Percentiles rank a stretch among this genome's conserved stretches.
Conservation (phyloP, 306 rosid species). For the Fragaria iinumae region DNA sequence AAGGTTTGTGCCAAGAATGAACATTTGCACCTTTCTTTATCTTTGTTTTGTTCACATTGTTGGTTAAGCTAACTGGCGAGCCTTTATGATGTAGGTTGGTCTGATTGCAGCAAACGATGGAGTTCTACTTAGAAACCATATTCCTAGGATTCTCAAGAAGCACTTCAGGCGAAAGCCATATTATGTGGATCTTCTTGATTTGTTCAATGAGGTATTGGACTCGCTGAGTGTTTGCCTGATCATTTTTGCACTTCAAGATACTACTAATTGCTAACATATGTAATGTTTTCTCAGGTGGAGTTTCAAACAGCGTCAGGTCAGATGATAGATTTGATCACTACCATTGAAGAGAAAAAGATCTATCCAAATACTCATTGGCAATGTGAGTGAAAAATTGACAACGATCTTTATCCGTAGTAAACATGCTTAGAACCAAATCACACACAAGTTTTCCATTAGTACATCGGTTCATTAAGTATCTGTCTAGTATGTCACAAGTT, state of each 20-base stretch:
- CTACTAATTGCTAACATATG: neutral
- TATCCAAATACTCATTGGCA: slow-evolving; percentile 68
- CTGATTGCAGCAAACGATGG: slow-evolving; percentile 82
- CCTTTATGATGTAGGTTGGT: slow-evolving; percentile 51
- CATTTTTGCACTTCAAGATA: neutral
- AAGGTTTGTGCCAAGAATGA: slow-evolving; percentile 28
- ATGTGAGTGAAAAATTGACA: slow-evolving; percentile 49
- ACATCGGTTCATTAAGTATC: neutral
- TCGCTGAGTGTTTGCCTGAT: slow-evolving; percentile 10
- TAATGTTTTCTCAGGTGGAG: slow-evolving; percentile 53
- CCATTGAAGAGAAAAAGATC: slow-evolving; percentile 74
- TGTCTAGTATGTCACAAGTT: neutral
- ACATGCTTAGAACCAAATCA: neutral
- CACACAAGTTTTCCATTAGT: neutral
- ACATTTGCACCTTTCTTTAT: neutral
- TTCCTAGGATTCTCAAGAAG: slow-evolving; percentile 61
- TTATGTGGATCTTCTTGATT: slow-evolving; percentile 78
- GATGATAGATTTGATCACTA: slow-evolving; percentile 87
- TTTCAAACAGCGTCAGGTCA: slow-evolving; percentile 89
- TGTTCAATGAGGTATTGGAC: slow-evolving; percentile 71
- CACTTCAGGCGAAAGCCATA: slow-evolving; percentile 83
- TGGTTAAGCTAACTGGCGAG: slow-evolving; percentile 9
- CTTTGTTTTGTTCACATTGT: slow-evolving; percentile 14
- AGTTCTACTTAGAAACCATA: slow-evolving; percentile 65
- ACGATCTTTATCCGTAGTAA: neutral